Conservation (phyloP, 2,329 filamentous ascomycete genomes). For the Sclerotinia sclerotiorum region DNA sequence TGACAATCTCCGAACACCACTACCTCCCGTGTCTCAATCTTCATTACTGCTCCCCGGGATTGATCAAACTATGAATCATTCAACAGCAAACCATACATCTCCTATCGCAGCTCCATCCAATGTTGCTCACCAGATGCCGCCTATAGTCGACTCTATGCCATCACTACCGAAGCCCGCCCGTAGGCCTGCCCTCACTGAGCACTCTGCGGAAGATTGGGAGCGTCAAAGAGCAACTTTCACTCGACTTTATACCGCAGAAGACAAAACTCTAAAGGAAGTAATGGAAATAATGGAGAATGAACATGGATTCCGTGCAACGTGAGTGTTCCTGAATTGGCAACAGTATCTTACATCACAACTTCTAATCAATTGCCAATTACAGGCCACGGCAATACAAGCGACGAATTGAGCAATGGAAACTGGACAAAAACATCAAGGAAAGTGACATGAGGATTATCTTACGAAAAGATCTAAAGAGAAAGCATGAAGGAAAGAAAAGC, state of each 20-base stretch:
- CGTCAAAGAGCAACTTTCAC: neutral
- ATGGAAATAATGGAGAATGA: neutral
- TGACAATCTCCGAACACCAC: neutral
- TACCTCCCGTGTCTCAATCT: neutral
- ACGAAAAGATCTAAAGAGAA: neutral
- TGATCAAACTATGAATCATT: no score
- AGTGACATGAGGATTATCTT: neutral
- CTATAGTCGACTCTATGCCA: neutral
- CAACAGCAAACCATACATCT: no score
- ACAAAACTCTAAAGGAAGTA: neutral
- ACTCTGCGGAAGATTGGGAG: neutral
- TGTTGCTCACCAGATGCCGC: neutral
- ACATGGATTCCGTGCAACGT: neutral
- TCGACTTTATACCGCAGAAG: neutral
- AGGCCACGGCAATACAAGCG: neutral
- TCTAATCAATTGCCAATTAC: neutral
- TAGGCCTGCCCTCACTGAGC: neutral
- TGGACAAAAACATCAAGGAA: neutral
- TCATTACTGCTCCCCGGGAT: fast-evolving
- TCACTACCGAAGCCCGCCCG: neutral
- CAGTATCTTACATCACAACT: neutral
- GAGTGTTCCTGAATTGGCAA: neutral
- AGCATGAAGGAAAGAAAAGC: neutral
- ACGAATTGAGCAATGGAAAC: neutral
- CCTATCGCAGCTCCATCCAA: neutral